Percentiles rank a stretch among this genome's conserved stretches.
These are phyloP conservation scores for Aspergillus aculeatinus DNA, from an alignment of 2,329 filamentous ascomycete species.

Conservation along the genomic window DNA sequence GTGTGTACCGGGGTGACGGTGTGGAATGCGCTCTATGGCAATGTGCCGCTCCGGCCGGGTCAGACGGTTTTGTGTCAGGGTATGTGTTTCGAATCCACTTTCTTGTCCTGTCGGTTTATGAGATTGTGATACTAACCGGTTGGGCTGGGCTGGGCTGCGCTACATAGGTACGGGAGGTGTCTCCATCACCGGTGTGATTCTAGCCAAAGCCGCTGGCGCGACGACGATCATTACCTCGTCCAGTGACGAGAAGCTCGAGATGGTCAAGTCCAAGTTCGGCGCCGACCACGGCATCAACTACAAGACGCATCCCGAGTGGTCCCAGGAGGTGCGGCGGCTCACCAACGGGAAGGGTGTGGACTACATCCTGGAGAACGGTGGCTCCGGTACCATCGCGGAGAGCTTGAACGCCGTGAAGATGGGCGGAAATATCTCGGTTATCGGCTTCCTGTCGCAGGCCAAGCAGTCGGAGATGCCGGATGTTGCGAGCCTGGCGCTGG, in stretches of 20 bases:
- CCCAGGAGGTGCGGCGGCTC: conserved; percentile 13
- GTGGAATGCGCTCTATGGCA: conserved; percentile 46
- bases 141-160: not conserved
- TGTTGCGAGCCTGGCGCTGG: conserved; percentile 5
- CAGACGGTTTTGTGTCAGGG: conserved; percentile 30
- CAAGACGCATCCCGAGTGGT: conserved; percentile 8
- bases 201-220: conserved; percentile 48
- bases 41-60: conserved; percentile 23
- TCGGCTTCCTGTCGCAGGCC: conserved; percentile 6
- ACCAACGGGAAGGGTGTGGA: conserved; percentile 45
- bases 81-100: conserved; percentile 18
- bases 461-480: conserved; percentile 9
- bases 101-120: too few species aligned
- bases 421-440: conserved; percentile 6
- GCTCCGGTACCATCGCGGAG: conserved; percentile 23
- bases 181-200: conserved; percentile 38
- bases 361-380: conserved; percentile 43
- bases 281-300: conserved; percentile 47
- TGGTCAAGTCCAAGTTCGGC: conserved; percentile 39
- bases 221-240: conserved; percentile 49
- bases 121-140: conserved; percentile 22
- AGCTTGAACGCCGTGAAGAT: not conserved
- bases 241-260: conserved; percentile 33
- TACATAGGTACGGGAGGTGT: conserved; percentile 38
- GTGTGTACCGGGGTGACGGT: conserved; percentile 44